A percentile compares a stretch with the other conserved stretches of the same genome.
phyloP scores from a whole-genome alignment of 768 basidiomycete species.

The Pisolithus marmoratus region DNA sequence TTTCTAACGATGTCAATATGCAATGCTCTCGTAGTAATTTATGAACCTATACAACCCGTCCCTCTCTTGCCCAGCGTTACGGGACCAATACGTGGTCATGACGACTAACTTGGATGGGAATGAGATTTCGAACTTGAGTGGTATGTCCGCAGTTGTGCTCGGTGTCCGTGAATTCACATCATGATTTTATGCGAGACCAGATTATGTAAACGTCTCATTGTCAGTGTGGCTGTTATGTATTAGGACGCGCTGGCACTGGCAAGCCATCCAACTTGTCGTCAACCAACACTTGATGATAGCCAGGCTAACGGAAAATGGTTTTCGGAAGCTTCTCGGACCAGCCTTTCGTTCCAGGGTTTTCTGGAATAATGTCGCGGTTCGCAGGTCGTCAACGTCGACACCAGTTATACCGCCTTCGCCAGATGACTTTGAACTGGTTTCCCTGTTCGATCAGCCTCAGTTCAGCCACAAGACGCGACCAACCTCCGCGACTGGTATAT shows the following conservation, averaged over 20 bases:
- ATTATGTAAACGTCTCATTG: neutral
- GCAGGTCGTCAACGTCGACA: constrained; percentile 34
- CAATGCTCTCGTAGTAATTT: neutral
- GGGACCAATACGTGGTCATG: no score
- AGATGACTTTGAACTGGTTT: constrained; percentile 61
- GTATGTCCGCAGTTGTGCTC: neutral
- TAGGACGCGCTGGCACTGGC: no score
- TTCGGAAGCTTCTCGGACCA: constrained; percentile 31
- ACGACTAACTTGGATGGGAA: no score
- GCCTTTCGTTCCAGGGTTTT: constrained; percentile 38
- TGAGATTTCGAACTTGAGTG: no score
- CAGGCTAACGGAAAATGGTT: constrained; percentile 34
- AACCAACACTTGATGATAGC: constrained; percentile 28
- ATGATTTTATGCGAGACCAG: neutral
- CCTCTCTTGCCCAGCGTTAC: neutral
- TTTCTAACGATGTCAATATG: neutral
- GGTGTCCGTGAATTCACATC: neutral
- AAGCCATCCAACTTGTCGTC: neutral
- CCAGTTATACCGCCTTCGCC: constrained; percentile 50
- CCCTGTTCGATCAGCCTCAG: constrained; percentile 67
- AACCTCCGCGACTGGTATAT: constrained; percentile 68
- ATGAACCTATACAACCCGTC: neutral
- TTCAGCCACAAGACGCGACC: constrained; percentile 32
- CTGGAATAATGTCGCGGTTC: constrained; percentile 16
- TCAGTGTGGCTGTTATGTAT: no score